Conservation (phyloP, 257 asterid species). For the Prunella vulgaris region DNA sequence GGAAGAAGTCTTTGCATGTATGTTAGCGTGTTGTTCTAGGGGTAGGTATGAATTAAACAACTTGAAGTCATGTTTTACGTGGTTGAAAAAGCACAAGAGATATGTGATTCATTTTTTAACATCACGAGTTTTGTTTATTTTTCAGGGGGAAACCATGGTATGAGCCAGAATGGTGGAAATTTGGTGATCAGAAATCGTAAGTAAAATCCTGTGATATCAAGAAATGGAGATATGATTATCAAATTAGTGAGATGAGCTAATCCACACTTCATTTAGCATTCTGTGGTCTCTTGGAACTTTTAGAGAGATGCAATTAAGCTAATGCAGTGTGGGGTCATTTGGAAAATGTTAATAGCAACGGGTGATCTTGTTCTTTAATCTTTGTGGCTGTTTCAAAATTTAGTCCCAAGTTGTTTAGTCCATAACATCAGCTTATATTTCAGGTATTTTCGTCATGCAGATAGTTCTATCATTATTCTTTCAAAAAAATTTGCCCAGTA, state of each 20-base stretch:
- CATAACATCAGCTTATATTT: slow-evolving; percentile 17
- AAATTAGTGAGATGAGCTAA: background rate
- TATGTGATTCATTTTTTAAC: slow-evolving; percentile 9
- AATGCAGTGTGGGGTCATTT: background rate
- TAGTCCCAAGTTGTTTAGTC: slow-evolving; percentile 12
- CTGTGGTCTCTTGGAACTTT: background rate
- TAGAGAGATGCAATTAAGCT: background rate
- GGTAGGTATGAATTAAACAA: background rate
- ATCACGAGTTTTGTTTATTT: slow-evolving; percentile 17
- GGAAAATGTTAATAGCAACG: slow-evolving; percentile 5
- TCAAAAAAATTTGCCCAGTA: slow-evolving; percentile 73
- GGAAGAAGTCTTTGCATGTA: background rate
- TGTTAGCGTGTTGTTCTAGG: background rate
- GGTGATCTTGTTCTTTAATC: slow-evolving; percentile 1
- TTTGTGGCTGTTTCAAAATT: background rate
- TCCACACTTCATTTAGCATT: background rate
- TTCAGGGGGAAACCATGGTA: slow-evolving; percentile 91
- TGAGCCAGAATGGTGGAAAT: slow-evolving; percentile 99
- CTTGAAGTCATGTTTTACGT: background rate
- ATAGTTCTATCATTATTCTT: slow-evolving; percentile 58
- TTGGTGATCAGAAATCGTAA: slow-evolving; percentile 93
- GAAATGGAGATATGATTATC: background rate
- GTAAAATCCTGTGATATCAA: slow-evolving; percentile 16
- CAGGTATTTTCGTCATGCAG: slow-evolving; percentile 96
- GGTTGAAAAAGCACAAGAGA: background rate